Evolutionary conservation across 805 yeast genomes (phyloP).

Genomic region (Starmerella geochares): DNA sequence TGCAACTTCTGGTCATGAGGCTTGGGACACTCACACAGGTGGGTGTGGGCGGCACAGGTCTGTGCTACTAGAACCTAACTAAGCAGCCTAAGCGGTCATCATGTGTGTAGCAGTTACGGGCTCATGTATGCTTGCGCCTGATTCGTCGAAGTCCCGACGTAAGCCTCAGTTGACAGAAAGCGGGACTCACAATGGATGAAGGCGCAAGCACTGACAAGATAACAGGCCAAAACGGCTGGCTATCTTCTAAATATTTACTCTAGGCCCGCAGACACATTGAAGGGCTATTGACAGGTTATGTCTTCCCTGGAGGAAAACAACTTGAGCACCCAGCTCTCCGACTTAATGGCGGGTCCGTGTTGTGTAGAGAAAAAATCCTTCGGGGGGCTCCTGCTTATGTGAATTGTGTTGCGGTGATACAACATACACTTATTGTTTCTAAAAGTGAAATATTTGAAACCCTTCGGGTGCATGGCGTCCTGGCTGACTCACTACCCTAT

Average conservation of each 20-base stretch:
- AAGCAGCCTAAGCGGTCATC: neutral
- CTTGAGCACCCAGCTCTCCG: constrained; percentile 7
- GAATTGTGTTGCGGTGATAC: too few relatives aligned
- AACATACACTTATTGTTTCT: too few relatives aligned
- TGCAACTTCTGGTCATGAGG: too few relatives aligned
- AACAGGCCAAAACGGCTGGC: neutral
- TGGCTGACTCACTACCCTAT: constrained; percentile 2
- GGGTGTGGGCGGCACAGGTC: too few relatives aligned
- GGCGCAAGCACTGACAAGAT: neutral
- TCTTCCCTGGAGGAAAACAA: neutral
- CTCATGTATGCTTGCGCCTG: neutral
- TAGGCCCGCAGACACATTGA: constrained; percentile 28
- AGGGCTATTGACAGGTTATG: constrained; percentile 7
- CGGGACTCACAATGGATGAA: neutral
- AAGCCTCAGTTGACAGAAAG: neutral
- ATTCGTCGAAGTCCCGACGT: neutral
- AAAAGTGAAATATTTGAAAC: neutral
- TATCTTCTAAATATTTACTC: constrained; percentile 7
- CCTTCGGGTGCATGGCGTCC: neutral
- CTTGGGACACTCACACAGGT: too few relatives aligned
- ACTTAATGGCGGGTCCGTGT: constrained; percentile 16
- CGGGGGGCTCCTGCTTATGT: too few relatives aligned
- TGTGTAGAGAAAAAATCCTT: neutral
- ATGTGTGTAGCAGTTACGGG: neutral
- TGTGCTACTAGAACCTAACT: too few relatives aligned